Evolutionary conservation across 2,329 filamentous ascomycete species (phyloP).

Genomic region (Nectriaceae sp.): DNA sequence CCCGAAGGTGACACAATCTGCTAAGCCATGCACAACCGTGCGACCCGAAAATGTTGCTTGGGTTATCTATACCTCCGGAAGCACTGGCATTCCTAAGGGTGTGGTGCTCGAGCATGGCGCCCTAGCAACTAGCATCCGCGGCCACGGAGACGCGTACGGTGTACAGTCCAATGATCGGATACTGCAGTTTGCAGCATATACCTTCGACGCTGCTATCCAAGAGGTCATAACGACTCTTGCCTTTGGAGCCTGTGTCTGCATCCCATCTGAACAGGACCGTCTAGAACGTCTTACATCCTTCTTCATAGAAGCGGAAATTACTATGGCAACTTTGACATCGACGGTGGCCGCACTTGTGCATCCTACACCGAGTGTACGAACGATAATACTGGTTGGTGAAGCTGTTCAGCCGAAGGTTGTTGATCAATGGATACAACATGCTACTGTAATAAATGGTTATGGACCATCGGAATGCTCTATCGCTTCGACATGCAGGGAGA

Average conservation of each 20-base stretch:
- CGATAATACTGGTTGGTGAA: slow-evolving; percentile 1
- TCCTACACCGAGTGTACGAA: neutral
- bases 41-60: slow-evolving; percentile 11
- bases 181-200: slow-evolving; percentile 5
- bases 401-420: slow-evolving; percentile 3
- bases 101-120: slow-evolving; percentile 19
- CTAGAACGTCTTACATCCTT: slow-evolving; percentile 3
- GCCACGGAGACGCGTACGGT: neutral
- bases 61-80: slow-evolving; percentile 23
- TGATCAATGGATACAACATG: neutral
- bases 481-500: neutral
- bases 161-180: neutral
- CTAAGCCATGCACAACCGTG: neutral
- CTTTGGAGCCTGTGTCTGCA: slow-evolving; percentile 7
- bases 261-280: slow-evolving; percentile 8
- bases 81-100: slow-evolving; percentile 20
- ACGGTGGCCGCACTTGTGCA: slow-evolving; percentile 2
- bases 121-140: neutral
- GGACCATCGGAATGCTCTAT: slow-evolving; percentile 6
- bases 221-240: slow-evolving; percentile 1
- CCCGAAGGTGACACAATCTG: neutral
- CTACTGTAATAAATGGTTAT: neutral
- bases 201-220: slow-evolving; percentile 7
- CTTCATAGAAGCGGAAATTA: neutral
- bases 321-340: slow-evolving; percentile 5